Base-by-base conservation (phyloP, 2,329 filamentous ascomycete genomes). In the Aurifilum marmelostoma region DNA sequence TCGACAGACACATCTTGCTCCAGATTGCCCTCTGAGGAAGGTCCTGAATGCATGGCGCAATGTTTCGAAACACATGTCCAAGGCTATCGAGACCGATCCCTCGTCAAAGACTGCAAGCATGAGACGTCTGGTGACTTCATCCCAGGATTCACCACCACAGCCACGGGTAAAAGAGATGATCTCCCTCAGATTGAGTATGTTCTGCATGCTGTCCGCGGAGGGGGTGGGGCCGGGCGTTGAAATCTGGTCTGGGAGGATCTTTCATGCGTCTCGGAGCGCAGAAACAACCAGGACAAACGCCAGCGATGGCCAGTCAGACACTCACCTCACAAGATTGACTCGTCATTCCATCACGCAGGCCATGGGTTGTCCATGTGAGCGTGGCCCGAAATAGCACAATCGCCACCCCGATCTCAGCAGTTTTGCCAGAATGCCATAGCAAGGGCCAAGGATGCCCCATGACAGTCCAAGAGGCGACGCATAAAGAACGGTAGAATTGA, bases 291-390 rank as follows among this genome's bases (percentile, higher is more conserved):
- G 32, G 7, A 47, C 43, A 47, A n/a, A n/a, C 21, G 43, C 43
- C 43, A 47, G 18, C n/a, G 43, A 47, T 16, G 43, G 3, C 21
- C 43, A 47, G 16, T 47, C 41, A 47, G 16, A 60, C 29, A n/a
- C 37, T 39, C 37, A 39, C 5, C 37, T 12, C 6, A 8, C 58
- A 24, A 32, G 56, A 0, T 37, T 24, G 58, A 60, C 21, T 32
- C 34, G 58, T 60, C 32, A 56, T 18, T 56, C 52, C 58, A 60
- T 37, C 58, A 60, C 58, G 58, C 52, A 29, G 32, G 52, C 52
- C 52, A 27, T 54, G 50, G 27, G 50, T 27, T 27, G 56, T 37
- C 29, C 56, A 59, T 59, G 29, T 2, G 16, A 6, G 52, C 16
- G 24, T 56, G 52, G 27, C 56, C 32, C 29, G 32, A 59, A 59